These are phyloP conservation scores for Amanita molliuscula DNA, from an alignment of 768 basidiomycete genomes.

Conservation along the genomic window DNA sequence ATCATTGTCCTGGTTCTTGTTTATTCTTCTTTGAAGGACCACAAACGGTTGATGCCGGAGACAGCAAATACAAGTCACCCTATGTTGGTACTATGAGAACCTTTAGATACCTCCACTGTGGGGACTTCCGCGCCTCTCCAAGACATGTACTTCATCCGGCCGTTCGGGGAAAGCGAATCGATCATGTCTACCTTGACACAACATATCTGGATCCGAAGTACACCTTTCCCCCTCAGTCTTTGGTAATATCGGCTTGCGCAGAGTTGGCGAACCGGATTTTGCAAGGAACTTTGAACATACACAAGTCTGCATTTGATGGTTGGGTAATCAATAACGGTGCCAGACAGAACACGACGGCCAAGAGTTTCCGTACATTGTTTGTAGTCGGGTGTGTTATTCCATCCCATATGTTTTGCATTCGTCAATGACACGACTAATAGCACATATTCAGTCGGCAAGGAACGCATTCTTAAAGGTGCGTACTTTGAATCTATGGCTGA, in stretches of 20 bases:
- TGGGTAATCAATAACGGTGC: conserved; percentile 35
- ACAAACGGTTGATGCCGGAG: conserved; percentile 85
- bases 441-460: conserved; percentile 97
- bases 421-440: conserved; percentile 24
- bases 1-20: conserved; percentile 95
- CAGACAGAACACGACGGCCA: conserved; percentile 17
- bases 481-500: neutral
- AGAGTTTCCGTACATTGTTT: conserved; percentile 32
- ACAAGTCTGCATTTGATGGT: conserved; percentile 31
- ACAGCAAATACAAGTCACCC: conserved; percentile 62
- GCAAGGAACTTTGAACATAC: conserved; percentile 23
- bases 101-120: conserved; percentile 93
- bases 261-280: conserved; percentile 60
- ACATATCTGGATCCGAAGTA: conserved; percentile 95
- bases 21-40: conserved; percentile 90
- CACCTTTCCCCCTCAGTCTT: conserved; percentile 91
- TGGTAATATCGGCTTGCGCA: conserved; percentile 89
- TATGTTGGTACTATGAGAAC: conserved; percentile 56
- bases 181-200: conserved; percentile 90
- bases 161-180: conserved; percentile 70
- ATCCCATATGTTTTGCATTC: neutral
- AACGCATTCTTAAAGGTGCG: conserved; percentile 90
- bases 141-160: conserved; percentile 78
- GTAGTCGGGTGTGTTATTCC: conserved; percentile 54
- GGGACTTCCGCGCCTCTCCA: conserved; percentile 88